Base-by-base conservation (phyloP, 176 grass and related monocot genomes). In the Juncus inflexus region DNA sequence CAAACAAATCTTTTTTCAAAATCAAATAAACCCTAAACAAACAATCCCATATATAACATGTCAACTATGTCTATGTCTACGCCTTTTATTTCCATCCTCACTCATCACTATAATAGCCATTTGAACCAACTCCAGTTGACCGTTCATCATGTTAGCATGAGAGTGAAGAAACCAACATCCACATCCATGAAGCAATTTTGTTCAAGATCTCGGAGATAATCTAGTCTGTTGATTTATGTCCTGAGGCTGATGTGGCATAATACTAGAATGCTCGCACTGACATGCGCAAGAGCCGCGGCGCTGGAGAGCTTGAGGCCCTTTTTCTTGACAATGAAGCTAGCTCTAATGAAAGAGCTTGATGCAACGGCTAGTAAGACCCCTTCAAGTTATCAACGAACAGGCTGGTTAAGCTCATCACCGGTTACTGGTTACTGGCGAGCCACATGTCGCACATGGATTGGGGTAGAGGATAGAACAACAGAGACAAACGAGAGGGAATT, bases 241-340 rank as follows among this genome's bases (percentile, higher is more conserved):
- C 35, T 35, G 4, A 8, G 5, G 50, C 65, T 58, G 38, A 70
- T 71, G 50, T 79, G 66, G 58, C 45, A 9, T n/a, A 41, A 52
- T 14, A 58, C 65, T 45, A 81, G 9, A 77, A 35, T 37, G 41
- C 42, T 51, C 2, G 15, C 2, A 13, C 58, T 40, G 61, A 96
- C 92, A 84, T 60, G 92, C 92, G 9, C 92, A 84, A 40, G 84
- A 11, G 55, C 92, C 87, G 55, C 38, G 39, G 82, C 70, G 12
- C 84, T 84, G 54, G 91, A 87, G 70, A 87, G 91, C 63, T 81
- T 86, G 62, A 91, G 87, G 9, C 84, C 91, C 74, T 91, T 96
- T 76, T 96, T 89, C 84, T 96, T 91, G 77, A 96, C 80, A 84
- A 96, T 88, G 82, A 96, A 96, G 84, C 92, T 96, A 76, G 86